Percentiles rank a stretch among this genome's conserved stretches.
Evolutionary conservation across 2,329 filamentous ascomycete species (phyloP).

Genomic region (Penicillium sp.): DNA sequence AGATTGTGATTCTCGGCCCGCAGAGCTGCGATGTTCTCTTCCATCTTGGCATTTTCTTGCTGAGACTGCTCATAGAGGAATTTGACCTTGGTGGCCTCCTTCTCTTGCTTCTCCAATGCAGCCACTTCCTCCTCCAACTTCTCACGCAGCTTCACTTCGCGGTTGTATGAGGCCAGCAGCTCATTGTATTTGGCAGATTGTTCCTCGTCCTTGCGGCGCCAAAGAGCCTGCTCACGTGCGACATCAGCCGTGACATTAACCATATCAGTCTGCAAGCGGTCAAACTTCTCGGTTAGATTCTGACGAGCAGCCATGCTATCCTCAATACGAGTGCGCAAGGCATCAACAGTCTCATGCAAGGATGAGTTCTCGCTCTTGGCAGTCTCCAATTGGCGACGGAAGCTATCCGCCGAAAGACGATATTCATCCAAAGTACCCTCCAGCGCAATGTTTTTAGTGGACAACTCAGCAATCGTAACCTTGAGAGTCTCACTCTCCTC

Average conservation of each 20-base stretch:
- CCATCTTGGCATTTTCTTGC: constrained; percentile 65
- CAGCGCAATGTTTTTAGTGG: constrained; percentile 63
- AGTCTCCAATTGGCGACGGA: constrained; percentile 56
- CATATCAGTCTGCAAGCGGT: constrained; percentile 87
- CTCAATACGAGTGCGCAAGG: constrained; percentile 75
- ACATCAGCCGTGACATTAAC: constrained; percentile 75
- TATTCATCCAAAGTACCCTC: constrained; percentile 67
- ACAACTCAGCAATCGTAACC: constrained; percentile 57
- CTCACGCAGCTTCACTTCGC: constrained; percentile 67
- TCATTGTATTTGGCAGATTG: constrained; percentile 58
- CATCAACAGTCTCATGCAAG: constrained; percentile 72
- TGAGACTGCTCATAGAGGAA: constrained; percentile 72
- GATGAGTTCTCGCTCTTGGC: constrained; percentile 68
- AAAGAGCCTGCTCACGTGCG: constrained; percentile 77
- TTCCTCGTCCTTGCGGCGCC: constrained; percentile 69
- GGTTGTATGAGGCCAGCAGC: constrained; percentile 62
- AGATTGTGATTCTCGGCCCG: constrained; percentile 66
- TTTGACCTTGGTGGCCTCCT: constrained; percentile 75
- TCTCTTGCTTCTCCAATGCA: constrained; percentile 70
- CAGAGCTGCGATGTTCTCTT: constrained; percentile 56
- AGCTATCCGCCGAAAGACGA: constrained; percentile 61
- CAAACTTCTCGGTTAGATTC: constrained; percentile 80
- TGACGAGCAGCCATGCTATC: constrained; percentile 85
- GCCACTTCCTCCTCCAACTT: constrained; percentile 64
- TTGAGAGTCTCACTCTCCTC: constrained; percentile 64